Conservation (phyloP, 73 alveolate species). For the Tetrahymena thermophila region DNA sequence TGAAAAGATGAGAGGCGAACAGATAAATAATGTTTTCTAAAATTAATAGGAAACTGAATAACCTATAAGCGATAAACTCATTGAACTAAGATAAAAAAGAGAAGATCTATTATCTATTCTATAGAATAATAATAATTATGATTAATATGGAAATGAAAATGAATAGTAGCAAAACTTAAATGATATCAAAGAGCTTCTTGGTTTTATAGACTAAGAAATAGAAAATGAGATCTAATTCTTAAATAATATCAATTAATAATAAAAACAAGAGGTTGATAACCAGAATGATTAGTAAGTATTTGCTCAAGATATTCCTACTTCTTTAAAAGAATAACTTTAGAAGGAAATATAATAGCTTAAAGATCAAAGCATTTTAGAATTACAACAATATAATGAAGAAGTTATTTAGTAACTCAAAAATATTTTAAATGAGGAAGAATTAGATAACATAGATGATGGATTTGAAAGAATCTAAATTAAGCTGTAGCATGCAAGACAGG, state of each 20-base stretch:
- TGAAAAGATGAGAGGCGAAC: not conserved
- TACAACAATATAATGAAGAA: not conserved
- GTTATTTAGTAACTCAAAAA: not conserved
- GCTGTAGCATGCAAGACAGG: not conserved
- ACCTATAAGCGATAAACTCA: not conserved
- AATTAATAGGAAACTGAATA: not conserved
- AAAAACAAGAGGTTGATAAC: not conserved
- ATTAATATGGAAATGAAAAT: not conserved
- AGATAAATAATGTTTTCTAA: not conserved
- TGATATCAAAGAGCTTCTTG: not conserved
- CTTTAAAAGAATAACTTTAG: not conserved
- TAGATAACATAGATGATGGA: not conserved
- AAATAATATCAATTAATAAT: not conserved
- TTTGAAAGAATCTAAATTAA: not conserved
- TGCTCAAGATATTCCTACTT: not conserved
- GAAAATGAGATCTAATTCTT: not conserved
- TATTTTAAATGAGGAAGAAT: not conserved
- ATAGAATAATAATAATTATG: not conserved
- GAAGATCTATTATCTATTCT: not conserved
- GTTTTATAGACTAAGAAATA: not conserved
- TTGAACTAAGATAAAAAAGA: not conserved
- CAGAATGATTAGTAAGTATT: not conserved
- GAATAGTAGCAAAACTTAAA: not conserved
- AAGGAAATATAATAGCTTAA: not conserved
- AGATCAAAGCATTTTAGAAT: not conserved